These are phyloP conservation scores for Penicillium sp. DNA, from an alignment of 2,329 filamentous ascomycete genomes.

Conservation along the genomic window DNA sequence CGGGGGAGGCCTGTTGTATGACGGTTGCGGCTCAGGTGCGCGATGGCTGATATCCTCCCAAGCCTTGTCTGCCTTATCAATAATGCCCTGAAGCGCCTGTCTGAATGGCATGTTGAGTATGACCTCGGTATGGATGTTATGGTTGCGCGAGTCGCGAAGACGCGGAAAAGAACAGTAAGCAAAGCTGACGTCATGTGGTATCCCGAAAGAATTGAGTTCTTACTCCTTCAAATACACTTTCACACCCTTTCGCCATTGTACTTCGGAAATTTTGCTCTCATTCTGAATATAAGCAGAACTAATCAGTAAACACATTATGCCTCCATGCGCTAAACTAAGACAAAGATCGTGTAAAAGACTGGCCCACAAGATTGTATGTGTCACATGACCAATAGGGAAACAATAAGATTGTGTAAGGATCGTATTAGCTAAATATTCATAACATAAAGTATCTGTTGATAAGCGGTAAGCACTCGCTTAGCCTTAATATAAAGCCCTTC, in stretches of 20 bases:
- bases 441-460: neutral
- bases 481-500: neutral
- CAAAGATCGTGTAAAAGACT: neutral
- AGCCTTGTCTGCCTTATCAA: constrained; percentile 24
- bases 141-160: constrained; percentile 7
- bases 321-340: neutral
- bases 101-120: constrained; percentile 25
- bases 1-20: constrained; percentile 18
- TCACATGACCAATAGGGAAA: neutral
- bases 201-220: neutral
- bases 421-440: neutral
- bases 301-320: neutral
- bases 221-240: neutral
- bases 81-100: constrained; percentile 22
- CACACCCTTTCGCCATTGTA: neutral
- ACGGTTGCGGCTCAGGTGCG: constrained; percentile 7
- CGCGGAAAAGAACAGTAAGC: constrained; percentile 9
- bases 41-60: constrained; percentile 19
- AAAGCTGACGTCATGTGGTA: constrained; percentile 21
- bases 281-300: neutral
- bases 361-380: neutral
- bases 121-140: constrained; percentile 13
- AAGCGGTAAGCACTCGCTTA: neutral
- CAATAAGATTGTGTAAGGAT: neutral
- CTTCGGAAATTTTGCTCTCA: neutral